phyloP scores from a whole-genome alignment of 2,329 filamentous ascomycete species.

The Xylariaceae sp. region DNA sequence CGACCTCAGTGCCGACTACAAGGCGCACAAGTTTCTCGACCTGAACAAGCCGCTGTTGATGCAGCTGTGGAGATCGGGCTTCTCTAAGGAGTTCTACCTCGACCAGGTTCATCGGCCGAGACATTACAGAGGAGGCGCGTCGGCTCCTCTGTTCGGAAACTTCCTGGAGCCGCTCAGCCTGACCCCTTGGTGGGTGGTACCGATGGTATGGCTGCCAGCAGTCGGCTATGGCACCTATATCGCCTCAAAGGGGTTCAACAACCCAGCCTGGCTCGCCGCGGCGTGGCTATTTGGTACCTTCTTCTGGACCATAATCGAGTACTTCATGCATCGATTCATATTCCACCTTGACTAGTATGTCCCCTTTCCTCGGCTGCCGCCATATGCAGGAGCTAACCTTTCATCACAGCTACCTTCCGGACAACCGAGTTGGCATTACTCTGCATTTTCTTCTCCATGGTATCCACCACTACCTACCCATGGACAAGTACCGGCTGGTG shows the following conservation, averaged over 20 bases:
- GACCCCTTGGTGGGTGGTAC: constrained; percentile 91
- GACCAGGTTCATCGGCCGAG: constrained; percentile 92
- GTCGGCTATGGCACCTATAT: constrained; percentile 65
- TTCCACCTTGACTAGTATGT: constrained; percentile 90
- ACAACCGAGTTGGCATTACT: constrained; percentile 82
- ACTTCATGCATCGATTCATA: constrained; percentile 77
- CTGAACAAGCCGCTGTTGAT: constrained; percentile 74
- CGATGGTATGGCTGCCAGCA: constrained; percentile 74
- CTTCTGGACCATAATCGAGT: constrained; percentile 88
- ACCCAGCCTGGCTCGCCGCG: constrained; percentile 35
- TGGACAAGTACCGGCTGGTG: constrained; percentile 94
- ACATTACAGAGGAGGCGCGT: constrained; percentile 89
- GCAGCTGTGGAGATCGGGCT: constrained; percentile 83
- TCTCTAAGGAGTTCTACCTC: constrained; percentile 92
- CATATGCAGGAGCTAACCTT: constrained; percentile 20
- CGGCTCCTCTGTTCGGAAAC: constrained; percentile 92
- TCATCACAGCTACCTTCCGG: constrained; percentile 65
- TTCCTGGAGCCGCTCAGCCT: constrained; percentile 95
- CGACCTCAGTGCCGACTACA: constrained; percentile 67
- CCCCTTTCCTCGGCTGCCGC: background rate
- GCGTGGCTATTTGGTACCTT: constrained; percentile 67
- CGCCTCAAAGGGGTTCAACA: constrained; percentile 54
- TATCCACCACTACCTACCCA: constrained; percentile 97
- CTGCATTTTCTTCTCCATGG: constrained; percentile 91
- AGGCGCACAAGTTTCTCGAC: constrained; percentile 89